Evolutionary conservation across 2,329 filamentous ascomycete species (phyloP), one percentile per base, ranked within the genome.

Genomic region (Calonectria leucothoes): DNA sequence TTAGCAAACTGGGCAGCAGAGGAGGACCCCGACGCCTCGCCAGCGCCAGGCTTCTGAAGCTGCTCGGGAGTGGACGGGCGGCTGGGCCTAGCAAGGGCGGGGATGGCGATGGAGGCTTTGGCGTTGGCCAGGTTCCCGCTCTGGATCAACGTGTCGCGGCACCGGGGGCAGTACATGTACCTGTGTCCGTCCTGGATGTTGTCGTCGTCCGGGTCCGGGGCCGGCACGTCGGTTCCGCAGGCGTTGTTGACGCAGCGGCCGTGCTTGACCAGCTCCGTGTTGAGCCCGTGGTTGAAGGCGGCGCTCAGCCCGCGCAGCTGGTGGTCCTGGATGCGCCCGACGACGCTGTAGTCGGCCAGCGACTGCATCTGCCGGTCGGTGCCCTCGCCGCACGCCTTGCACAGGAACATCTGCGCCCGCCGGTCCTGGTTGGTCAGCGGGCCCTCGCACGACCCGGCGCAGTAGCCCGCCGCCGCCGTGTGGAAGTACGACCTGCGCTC

Each of bases 401-500:
- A 71, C 2, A 63, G 4, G 27, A 39, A 51, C 15, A 27, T 27
- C 12, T 74, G 72, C 1, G 64, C 65, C 15, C 61, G 17, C 17
- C 49, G 65, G 14, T 74, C 69, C 10, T 65, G 20, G n/a, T 66
- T 49, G 6, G 64, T 35, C 10, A 75, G 39, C 3, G 31, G 4
- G 15, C 29, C 17, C 1, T 48, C 23, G n/a, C 72, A 74, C 1
- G 4, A 3, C 1, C 37, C 52, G 12, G 10, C 7, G n/a, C 73
- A 74, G 35, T 66, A 3, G 4, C 66, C 67, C 7, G 20, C 25
- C 6, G 70, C 66, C 15, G 72, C 72, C 20, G 12, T 42, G 15
- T 48, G 14, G 23, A n/a, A 20, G 31, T 23, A 6, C 23, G 37
- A 61, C 5, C 23, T 15, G 14, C 20, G 33, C 12, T 17, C 17